phyloP scores from a whole-genome alignment of 1,284 basidiomycete genomes.

The Fistulina hepatica region DNA sequence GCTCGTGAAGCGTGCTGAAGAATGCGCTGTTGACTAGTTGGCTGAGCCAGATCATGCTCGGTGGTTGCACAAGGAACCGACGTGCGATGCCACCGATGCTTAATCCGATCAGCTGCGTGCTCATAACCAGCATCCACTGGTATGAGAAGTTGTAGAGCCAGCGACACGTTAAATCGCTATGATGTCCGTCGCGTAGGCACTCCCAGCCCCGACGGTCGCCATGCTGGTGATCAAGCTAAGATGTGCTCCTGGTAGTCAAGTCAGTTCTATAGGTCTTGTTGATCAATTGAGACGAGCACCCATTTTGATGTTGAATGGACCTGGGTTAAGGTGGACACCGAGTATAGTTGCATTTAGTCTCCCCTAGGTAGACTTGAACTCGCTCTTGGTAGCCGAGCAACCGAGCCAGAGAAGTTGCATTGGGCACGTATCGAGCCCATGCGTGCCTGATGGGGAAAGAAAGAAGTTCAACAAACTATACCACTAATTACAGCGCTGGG shows the following conservation, averaged over 20 bases:
- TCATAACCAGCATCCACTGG: constrained; percentile 57
- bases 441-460: constrained; percentile 52
- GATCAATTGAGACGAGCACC: too few relatives aligned
- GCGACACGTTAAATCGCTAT: too few relatives aligned
- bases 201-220: constrained; percentile 49
- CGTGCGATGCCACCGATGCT: constrained; percentile 55
- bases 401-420: too few relatives aligned
- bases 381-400: too few relatives aligned
- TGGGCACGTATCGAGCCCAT: constrained; percentile 50
- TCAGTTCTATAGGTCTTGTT: too few relatives aligned
- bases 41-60: constrained; percentile 75
- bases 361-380: too few relatives aligned
- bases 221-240: constrained; percentile 57
- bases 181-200: constrained; percentile 50
- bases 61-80: constrained; percentile 60
- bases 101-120: constrained; percentile 65
- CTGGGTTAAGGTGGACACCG: constrained; percentile 52
- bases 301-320: constrained; percentile 71
- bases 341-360: constrained; percentile 41
- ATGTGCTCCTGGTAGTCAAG: too few relatives aligned
- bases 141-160: constrained; percentile 35
- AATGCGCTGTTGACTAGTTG: constrained; percentile 63
- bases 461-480: constrained; percentile 45
- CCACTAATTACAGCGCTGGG: constrained; percentile 35
- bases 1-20: constrained; percentile 49